Evolutionary conservation across 1,284 basidiomycete species (phyloP).

Genomic region (Phlebopus sp.): DNA sequence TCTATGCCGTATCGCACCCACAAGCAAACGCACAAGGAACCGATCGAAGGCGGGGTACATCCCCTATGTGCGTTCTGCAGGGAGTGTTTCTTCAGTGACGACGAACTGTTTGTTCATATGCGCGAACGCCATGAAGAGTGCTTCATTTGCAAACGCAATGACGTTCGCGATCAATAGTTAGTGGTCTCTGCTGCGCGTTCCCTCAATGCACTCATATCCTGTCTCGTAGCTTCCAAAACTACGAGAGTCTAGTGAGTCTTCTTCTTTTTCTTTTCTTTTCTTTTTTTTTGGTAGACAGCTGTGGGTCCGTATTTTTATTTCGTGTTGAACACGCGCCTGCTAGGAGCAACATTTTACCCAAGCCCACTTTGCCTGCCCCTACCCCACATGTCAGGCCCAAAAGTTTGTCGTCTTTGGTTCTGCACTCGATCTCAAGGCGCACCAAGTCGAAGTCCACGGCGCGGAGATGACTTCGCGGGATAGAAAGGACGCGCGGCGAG

Average conservation of each 20-base stretch:
- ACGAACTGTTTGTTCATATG: constrained; percentile 95
- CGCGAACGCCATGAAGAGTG: constrained; percentile 95
- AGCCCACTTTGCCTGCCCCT: constrained; percentile 77
- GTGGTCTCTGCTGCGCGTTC: too few species aligned
- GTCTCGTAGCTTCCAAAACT: constrained; percentile 69
- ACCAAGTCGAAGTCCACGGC: constrained; percentile 86
- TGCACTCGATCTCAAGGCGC: constrained; percentile 87
- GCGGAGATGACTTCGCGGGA: constrained; percentile 78
- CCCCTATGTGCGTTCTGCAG: constrained; percentile 91
- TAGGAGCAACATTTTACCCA: constrained; percentile 71
- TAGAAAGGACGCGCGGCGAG: constrained; percentile 72
- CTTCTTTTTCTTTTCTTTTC: too few species aligned
- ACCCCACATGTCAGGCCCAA: constrained; percentile 73
- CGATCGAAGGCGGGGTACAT: constrained; percentile 69
- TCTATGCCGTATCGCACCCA: constrained; percentile 57
- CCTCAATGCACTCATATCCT: constrained; percentile 4
- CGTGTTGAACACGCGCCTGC: constrained; percentile 5
- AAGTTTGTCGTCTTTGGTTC: constrained; percentile 96
- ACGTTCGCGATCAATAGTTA: constrained; percentile 82
- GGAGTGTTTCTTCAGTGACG: constrained; percentile 86
- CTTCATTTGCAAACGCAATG: constrained; percentile 87
- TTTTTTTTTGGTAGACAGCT: constrained; percentile 1
- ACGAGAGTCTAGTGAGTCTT: constrained; percentile 68
- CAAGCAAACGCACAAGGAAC: constrained; percentile 46
- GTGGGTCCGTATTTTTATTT: neutral